Evolutionary conservation across 768 basidiomycete genomes (phyloP), one percentile per base, ranked within the genome.

Genomic region (Daedaleopsis nitida): DNA sequence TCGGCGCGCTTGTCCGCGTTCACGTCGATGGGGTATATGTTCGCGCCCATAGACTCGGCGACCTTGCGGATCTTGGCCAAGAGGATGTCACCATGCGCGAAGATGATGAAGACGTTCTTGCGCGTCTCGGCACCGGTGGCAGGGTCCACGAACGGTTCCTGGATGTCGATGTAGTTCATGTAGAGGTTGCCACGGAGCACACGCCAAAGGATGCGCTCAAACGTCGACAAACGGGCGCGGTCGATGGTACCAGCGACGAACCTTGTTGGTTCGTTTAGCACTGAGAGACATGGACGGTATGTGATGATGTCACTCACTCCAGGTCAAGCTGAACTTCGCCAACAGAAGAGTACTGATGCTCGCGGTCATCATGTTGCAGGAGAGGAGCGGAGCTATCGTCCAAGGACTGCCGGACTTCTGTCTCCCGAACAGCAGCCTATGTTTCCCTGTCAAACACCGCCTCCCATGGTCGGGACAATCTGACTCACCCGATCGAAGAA

Each of bases 81-180:
- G 21, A 98, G 80, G 19, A 90, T 87, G 42, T 92, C 88, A 17
- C 97, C 97, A 67, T 99, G 96, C 0, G 97, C 97, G 68, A 99
- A 99, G 72, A 99, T 98, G 77, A 99, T 96, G 80, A 99, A 99
- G 43, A 98, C 97, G 69, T 98, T 95, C 84, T 98, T 99, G 79
- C 91, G 86, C 21, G 91, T 91, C 77, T 96, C 92, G 19, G 77
- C 79, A 38, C 89, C 90, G 0, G 92, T 92, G 21, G 80, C 82
- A 14, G 95, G 91, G 71, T 98, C 94, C 59, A 94, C 81, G 69
- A 98, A 97, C 7, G 94, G 91, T 66, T 96, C 93, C 42, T 84
- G 82, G 67, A 99, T 98, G 75, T 98, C 96, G 56, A 89, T 92
- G 75, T 94, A 90, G 76, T 98, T 99, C 96, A 99, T 98, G 80